A percentile compares a stretch with the other conserved stretches of the same genome.
Conservation (phyloP, 2,329 filamentous ascomycete species). For the Magnaporthiopsis rhizophila region DNA sequence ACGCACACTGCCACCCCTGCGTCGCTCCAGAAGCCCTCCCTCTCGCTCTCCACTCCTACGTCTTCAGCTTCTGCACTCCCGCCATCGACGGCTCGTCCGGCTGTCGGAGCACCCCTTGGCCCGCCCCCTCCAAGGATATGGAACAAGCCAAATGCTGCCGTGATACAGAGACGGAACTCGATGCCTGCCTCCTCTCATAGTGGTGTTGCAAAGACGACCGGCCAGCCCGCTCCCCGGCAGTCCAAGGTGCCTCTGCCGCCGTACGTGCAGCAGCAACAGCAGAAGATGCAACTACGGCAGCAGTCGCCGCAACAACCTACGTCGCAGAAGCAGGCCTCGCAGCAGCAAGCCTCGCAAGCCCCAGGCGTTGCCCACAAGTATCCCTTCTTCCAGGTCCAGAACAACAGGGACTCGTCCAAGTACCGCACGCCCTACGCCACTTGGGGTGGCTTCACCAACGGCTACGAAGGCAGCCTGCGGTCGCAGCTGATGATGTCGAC, state of each 20-base stretch:
- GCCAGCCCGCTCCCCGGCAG: slow-evolving; percentile 2
- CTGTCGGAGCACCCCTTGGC: slow-evolving; percentile 7
- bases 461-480: slow-evolving; percentile 45
- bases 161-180: slow-evolving; percentile 5
- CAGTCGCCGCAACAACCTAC: not conserved
- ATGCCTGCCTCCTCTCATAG: not conserved
- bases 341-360: slow-evolving; percentile 7
- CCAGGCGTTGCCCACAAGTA: slow-evolving; percentile 36
- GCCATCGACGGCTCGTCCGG: not conserved
- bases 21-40: not conserved
- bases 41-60: not conserved
- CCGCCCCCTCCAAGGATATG: slow-evolving; percentile 6
- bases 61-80: not conserved
- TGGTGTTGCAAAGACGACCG: not conserved
- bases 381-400: slow-evolving; percentile 50
- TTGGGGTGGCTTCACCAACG: slow-evolving; percentile 52
- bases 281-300: slow-evolving; percentile 3
- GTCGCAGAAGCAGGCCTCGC: not conserved
- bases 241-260: slow-evolving; percentile 7
- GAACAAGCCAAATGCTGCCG: slow-evolving; percentile 1
- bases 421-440: slow-evolving; percentile 54
- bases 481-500: slow-evolving; percentile 17
- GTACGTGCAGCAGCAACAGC: slow-evolving; percentile 8
- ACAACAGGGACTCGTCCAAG: slow-evolving; percentile 48
- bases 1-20: not conserved